A percentile compares a stretch with the other conserved stretches of the same genome.
These are phyloP conservation scores for Solanum appendiculatum DNA, from an alignment of 257 asterid genomes.

Conservation along the genomic window DNA sequence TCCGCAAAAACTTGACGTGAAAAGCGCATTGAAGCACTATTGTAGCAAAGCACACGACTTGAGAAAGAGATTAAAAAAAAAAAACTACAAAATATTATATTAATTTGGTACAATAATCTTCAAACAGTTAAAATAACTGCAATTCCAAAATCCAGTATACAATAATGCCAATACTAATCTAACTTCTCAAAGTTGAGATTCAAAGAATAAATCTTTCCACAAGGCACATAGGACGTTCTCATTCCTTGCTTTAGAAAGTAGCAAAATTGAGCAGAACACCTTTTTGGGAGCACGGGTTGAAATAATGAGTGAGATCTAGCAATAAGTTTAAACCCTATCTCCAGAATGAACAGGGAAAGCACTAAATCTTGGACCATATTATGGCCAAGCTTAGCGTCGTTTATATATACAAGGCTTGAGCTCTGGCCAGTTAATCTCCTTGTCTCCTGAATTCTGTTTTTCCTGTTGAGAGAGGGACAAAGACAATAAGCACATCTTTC, in stretches of 20 bases:
- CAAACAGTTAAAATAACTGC: background rate
- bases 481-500: background rate
- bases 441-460: background rate
- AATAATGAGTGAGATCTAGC: background rate
- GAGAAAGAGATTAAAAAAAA: background rate
- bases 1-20: background rate
- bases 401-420: slow-evolving; percentile 5
- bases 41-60: background rate
- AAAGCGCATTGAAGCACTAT: background rate
- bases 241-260: background rate
- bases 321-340: background rate
- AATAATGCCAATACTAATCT: background rate
- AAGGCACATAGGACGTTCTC: no score
- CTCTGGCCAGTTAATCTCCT: slow-evolving; percentile 4
- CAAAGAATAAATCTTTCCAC: no score
- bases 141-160: background rate
- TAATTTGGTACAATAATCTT: background rate
- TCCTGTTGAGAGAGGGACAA: background rate
- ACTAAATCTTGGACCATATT: background rate
- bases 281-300: background rate
- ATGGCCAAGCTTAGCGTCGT: background rate
- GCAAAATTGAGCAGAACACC: background rate
- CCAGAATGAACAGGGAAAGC: background rate
- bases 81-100: background rate
- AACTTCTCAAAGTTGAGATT: background rate